phyloP scores from a whole-genome alignment of 2,329 filamentous ascomycete genomes.

The Aaosphaeria arxii region DNA sequence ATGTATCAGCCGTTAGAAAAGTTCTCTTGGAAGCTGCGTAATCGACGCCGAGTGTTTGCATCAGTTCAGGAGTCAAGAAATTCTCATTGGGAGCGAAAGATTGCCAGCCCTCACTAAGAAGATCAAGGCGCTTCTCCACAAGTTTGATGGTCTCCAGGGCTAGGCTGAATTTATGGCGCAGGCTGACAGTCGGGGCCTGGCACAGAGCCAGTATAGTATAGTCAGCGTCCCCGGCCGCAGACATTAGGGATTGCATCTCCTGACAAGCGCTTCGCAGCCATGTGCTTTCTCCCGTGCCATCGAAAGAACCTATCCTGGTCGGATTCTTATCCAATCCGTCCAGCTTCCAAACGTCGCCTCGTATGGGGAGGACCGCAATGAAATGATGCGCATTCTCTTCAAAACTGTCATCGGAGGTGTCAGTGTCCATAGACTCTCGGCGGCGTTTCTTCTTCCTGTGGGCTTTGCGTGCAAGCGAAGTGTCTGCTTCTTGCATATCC shows the following conservation, averaged over 20 bases:
- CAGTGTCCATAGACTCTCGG: conserved; percentile 17
- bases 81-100: conserved; percentile 30
- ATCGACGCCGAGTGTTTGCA: conserved; percentile 11
- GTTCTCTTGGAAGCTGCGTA: conserved; percentile 11
- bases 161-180: conserved; percentile 42
- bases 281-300: conserved; percentile 36
- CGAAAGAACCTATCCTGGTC: conserved; percentile 53
- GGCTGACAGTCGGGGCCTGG: conserved; percentile 57
- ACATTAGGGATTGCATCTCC: conserved; percentile 66
- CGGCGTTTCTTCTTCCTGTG: conserved; percentile 34
- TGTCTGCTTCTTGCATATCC: conserved; percentile 65
- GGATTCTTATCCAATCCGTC: conserved; percentile 79
- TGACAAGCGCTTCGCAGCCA: conserved; percentile 67
- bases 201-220: conserved; percentile 78
- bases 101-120: conserved; percentile 43
- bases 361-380: conserved; percentile 78
- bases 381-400: conserved; percentile 77
- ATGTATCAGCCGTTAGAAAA: conserved; percentile 10
- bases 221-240: conserved; percentile 62
- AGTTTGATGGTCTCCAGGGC: conserved; percentile 46
- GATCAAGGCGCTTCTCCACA: conserved; percentile 40
- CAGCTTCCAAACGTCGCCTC: conserved; percentile 79
- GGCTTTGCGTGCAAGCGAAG: conserved; percentile 60
- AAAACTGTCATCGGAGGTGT: conserved; percentile 38
- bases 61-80: conserved; percentile 10